Percentiles rank a stretch among this genome's conserved stretches.
Conservation (phyloP, 176 grass and related monocot species). For the Paspalum notatum region DNA sequence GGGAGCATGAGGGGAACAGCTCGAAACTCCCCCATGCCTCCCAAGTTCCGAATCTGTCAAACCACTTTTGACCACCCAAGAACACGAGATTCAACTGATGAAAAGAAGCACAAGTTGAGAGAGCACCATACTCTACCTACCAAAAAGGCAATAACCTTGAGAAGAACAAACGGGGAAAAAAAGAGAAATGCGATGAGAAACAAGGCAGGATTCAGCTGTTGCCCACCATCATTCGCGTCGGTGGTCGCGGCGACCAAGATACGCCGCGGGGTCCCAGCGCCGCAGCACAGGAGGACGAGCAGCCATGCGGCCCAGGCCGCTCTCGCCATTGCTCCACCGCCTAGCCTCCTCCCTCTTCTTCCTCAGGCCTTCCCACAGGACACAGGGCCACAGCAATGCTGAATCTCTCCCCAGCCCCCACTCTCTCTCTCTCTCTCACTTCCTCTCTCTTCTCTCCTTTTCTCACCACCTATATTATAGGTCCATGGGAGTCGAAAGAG, state of each 20-base stretch:
- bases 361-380: background rate
- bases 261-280: constrained; percentile 35
- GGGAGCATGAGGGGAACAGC: background rate
- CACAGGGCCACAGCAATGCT: constrained; percentile 24
- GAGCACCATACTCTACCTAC: too few relatives aligned
- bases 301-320: constrained; percentile 22
- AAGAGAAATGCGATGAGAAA: background rate
- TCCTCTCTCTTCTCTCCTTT: background rate
- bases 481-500: constrained; percentile 37
- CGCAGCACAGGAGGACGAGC: constrained; percentile 26
- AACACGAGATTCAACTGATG: constrained; percentile 32
- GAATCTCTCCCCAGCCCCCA: background rate
- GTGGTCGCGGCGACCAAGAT: constrained; percentile 49
- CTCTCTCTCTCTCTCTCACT: background rate
- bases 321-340: constrained; percentile 44
- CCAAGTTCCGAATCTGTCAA: constrained; percentile 38
- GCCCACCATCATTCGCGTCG: constrained; percentile 56
- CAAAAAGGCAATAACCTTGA: background rate
- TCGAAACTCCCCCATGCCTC: background rate
- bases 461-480: constrained; percentile 24
- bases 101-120: background rate
- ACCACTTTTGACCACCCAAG: background rate
- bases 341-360: background rate
- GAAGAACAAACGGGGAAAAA: background rate
- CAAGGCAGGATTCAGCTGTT: constrained; percentile 18